phyloP scores from a whole-genome alignment of 768 basidiomycete species.

The Rhodocollybia butyracea region DNA sequence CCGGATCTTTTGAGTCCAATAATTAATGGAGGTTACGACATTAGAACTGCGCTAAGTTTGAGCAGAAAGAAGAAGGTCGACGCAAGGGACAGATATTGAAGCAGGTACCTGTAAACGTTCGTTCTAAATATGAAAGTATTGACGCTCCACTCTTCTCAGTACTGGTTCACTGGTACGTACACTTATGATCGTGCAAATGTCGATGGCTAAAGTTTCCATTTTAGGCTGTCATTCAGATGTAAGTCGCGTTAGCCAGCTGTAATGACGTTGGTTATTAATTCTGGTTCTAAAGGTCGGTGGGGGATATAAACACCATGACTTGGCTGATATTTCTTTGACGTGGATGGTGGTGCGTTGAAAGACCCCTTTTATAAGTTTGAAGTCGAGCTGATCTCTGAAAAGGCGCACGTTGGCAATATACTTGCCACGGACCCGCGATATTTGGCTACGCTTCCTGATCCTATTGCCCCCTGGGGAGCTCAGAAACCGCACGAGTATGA shows the following conservation, averaged over 20 bases:
- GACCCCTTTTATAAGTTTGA: background rate
- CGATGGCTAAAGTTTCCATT: conserved; percentile 5
- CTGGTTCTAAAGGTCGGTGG: conserved; percentile 53
- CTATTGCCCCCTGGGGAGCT: conserved; percentile 57
- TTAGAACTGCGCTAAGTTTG: conserved; percentile 61
- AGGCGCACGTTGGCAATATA: conserved; percentile 57
- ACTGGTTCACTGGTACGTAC: conserved; percentile 66
- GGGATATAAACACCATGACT: conserved; percentile 64
- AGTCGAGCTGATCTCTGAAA: background rate
- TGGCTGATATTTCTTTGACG: conserved; percentile 58
- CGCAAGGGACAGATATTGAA: conserved; percentile 56
- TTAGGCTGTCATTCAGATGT: conserved; percentile 42
- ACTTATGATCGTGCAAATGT: background rate
- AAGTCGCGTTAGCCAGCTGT: conserved; percentile 9
- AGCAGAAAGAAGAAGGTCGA: conserved; percentile 50
- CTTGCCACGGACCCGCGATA: conserved; percentile 58
- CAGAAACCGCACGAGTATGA: conserved; percentile 64
- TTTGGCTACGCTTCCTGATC: conserved; percentile 43
- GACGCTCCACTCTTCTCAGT: conserved; percentile 30
- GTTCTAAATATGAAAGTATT: background rate
- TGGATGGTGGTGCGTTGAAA: conserved; percentile 69
- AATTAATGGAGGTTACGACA: background rate
- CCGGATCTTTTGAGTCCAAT: background rate
- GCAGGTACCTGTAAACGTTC: conserved; percentile 38
- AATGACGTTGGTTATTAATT: background rate